phyloP scores from a whole-genome alignment of 2,329 filamentous ascomycete genomes.

The Chrysoporthe puriensis region DNA sequence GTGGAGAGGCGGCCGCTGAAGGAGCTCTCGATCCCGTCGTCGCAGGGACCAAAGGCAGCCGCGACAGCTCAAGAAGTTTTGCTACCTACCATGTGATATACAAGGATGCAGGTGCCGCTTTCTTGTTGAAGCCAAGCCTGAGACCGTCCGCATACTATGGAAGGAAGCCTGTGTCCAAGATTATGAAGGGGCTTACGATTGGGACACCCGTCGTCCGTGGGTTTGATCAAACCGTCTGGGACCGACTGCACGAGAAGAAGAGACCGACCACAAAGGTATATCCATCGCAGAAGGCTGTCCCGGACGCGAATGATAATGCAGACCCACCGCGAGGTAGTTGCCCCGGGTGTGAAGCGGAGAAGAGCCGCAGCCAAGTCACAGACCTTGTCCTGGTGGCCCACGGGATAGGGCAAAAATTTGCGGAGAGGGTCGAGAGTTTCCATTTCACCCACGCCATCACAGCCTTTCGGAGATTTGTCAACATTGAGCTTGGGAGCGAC shows the following conservation, averaged over 20 bases:
- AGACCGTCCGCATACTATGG: conserved; percentile 86
- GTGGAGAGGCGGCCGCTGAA: conserved; percentile 61
- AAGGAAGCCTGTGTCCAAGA: conserved; percentile 78
- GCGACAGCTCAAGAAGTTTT: conserved; percentile 58
- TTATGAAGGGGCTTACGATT: conserved; percentile 79
- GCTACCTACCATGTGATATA: conserved; percentile 84
- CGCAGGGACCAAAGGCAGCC: conserved; percentile 39
- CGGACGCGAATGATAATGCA: conserved; percentile 21
- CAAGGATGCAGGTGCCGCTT: conserved; percentile 75
- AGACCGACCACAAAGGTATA: conserved; percentile 34
- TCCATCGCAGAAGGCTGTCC: conserved; percentile 29
- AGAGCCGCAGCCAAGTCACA: conserved; percentile 71
- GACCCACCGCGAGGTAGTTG: conserved; percentile 26
- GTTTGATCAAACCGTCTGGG: conserved; percentile 80
- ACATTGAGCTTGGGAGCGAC: conserved; percentile 77
- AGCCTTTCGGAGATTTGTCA: conserved; percentile 81
- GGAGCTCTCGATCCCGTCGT: conserved; percentile 51
- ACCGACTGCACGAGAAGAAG: conserved; percentile 64
- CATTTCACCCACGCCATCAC: conserved; percentile 98
- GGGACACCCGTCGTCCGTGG: conserved; percentile 88
- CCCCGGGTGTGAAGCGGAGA: conserved; percentile 63
- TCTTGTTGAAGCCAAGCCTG: conserved; percentile 82
- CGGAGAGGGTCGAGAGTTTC: conserved; percentile 91
- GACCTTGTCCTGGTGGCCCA: conserved; percentile 92
- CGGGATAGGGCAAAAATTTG: conserved; percentile 95